Conservation (phyloP, 352 stramenopile species). For the Pythium periplocum region DNA sequence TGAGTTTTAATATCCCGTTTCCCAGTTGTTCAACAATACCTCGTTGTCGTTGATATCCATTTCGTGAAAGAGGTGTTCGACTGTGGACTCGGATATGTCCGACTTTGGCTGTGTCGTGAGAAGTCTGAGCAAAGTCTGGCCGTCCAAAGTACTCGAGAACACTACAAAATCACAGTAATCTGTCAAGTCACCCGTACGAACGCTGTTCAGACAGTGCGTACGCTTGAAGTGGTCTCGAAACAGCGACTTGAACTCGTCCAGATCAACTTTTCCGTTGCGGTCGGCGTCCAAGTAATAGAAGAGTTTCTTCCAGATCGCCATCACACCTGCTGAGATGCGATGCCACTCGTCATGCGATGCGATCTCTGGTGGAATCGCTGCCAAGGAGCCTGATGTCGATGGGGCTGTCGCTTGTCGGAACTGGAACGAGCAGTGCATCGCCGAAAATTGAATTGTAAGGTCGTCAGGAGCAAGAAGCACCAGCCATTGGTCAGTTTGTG, state of each 20-base stretch:
- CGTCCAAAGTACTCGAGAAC: no score
- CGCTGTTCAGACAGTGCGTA: conserved; percentile 5
- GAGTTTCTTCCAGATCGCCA: conserved; percentile 53
- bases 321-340: conserved; percentile 1
- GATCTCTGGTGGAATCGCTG: not conserved
- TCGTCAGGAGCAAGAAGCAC: no score
- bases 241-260: conserved; percentile 46
- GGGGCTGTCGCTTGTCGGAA: no score
- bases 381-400: no score
- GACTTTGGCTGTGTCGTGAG: not conserved
- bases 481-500: no score
- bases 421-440: no score
- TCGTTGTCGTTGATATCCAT: conserved; percentile 51
- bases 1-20: no score
- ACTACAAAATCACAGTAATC: no score
- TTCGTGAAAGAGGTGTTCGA: conserved; percentile 34
- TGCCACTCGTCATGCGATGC: conserved; percentile 8
- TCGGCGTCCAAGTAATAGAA: conserved; percentile 63
- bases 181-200: no score
- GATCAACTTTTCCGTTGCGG: conserved; percentile 45
- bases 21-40: conserved; percentile 14
- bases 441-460: no score
- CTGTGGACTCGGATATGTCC: conserved; percentile 4
- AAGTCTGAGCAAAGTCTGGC: conserved; percentile 1
- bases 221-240: conserved; percentile 34